A percentile compares a stretch with the other conserved stretches of the same genome.
Evolutionary conservation across 148 eudicot genomes (phyloP).

Genomic region (Simmondsia chinensis): DNA sequence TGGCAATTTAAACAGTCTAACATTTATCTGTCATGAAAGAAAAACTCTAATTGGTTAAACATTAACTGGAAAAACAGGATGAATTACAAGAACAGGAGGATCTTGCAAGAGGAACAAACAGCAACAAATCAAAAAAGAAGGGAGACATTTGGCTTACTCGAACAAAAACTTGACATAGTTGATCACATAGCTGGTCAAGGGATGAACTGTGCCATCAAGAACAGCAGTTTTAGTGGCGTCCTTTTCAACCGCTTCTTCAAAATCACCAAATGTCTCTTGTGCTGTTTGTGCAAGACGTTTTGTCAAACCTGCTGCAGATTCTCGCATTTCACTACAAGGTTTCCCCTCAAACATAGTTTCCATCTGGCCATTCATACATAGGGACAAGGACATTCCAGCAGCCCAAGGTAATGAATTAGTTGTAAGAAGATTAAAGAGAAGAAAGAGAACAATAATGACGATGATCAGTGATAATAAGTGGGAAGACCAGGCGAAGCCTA

Average conservation of each 20-base stretch:
- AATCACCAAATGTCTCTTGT: conserved; percentile 82
- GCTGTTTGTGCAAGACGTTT: conserved; percentile 92
- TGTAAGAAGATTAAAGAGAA: too few species aligned
- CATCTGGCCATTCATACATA: conserved; percentile 52
- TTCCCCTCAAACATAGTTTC: conserved; percentile 59
- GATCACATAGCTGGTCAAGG: conserved; percentile 91
- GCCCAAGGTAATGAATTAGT: not conserved
- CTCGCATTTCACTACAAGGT: conserved; percentile 70
- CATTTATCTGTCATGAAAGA: too few species aligned
- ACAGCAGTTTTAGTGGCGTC: conserved; percentile 92
- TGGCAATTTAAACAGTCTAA: too few species aligned
- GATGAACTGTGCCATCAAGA: conserved; percentile 96
- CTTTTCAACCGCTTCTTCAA: conserved; percentile 94
- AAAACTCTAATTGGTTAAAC: too few species aligned
- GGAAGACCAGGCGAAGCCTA: too few species aligned
- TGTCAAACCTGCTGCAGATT: conserved; percentile 53
- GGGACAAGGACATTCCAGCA: too few species aligned
- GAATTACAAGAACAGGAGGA: too few species aligned
- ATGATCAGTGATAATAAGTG: too few species aligned
- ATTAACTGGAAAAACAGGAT: too few species aligned
- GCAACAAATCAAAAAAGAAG: not conserved
- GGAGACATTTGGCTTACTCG: conserved; percentile 49
- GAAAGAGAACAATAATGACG: too few species aligned
- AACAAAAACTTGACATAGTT: conserved; percentile 90
- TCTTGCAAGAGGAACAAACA: not conserved